phyloP scores from a whole-genome alignment of 2,329 filamentous ascomycete genomes.

The Scedosporium dehoogii region DNA sequence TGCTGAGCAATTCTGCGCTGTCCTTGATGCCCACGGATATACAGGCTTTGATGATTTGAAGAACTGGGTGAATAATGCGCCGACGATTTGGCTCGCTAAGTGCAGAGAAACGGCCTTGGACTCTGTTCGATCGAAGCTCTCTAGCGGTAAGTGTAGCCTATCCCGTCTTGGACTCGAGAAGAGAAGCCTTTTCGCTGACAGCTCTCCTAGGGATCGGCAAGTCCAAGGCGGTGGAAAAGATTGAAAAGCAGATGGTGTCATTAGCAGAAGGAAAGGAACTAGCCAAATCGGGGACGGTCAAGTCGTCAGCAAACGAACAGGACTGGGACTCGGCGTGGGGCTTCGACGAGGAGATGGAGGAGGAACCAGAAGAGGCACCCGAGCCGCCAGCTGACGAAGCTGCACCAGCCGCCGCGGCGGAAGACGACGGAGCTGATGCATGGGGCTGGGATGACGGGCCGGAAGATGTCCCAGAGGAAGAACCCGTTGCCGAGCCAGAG shows the following conservation, averaged over 20 bases:
- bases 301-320: conserved; percentile 32
- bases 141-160: conserved; percentile 32
- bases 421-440: conserved; percentile 49
- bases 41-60: conserved; percentile 51
- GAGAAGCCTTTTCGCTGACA: too few species aligned
- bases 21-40: conserved; percentile 54
- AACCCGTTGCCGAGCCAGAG: conserved; percentile 10
- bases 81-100: conserved; percentile 76
- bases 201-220: conserved; percentile 37
- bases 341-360: conserved; percentile 40
- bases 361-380: conserved; percentile 15
- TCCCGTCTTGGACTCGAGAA: not conserved
- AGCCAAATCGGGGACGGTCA: conserved; percentile 39
- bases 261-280: conserved; percentile 57
- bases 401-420: conserved; percentile 11
- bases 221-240: conserved; percentile 64
- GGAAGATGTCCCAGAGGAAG: conserved; percentile 30
- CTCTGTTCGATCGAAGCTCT: conserved; percentile 58
- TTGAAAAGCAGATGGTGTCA: conserved; percentile 74
- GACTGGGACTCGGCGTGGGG: conserved; percentile 80
- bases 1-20: conserved; percentile 53
- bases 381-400: conserved; percentile 12
- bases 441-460: conserved; percentile 75
- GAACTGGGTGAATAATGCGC: conserved; percentile 73
- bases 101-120: conserved; percentile 73